Evolutionary conservation across 495 filamentous ascomycete species (phyloP), one percentile per base, ranked within the genome.

Genomic region (Penicillium goetzii): DNA sequence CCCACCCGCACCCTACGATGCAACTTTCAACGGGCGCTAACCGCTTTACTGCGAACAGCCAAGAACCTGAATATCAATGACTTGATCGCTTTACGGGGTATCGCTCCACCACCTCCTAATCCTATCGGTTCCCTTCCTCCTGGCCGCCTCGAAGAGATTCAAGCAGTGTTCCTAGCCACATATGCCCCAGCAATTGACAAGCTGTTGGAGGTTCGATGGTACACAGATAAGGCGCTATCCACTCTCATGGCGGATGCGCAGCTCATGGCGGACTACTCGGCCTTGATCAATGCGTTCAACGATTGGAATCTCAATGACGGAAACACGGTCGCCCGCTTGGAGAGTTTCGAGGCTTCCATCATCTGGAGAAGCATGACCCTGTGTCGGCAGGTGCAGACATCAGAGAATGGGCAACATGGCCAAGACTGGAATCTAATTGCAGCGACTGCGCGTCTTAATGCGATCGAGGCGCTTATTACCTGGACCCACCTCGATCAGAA

Each of bases 201-300:
- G 58, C 88, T 96, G 62, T 84, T 97, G 58, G 93, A 97, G 67
- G 89, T 92, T n/a, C 82, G 81, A 33, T 97, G 92, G 92, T 97
- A 89, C 72, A 76, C 82, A 56, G 82, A 76, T 70, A 83, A 76
- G 70, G 86, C 76, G 38, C 64, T 83, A 5, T 67, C 72, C 8
- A 69, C 83, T 32, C 75, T 94, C 7, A 74, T 85, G 74, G 81
- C 80, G 28, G 86, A 89, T 63, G 73, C 76, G 33, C 77, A 82
- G 33, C 77, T 91, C 17, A 83, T 88, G 71, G 83, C 86, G 51
- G 84, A 88, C 51, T 85, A 92, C 62, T 81, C 81, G 25, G 81
- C 85, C 21, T 84, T 92, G 60, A 79, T 89, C 58, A 76, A 79
- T 64, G 76, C 77, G 2, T 82, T 80, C 66, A 79, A 79, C 58